phyloP scores from a whole-genome alignment of 768 basidiomycete genomes.

The Thelephora ganbajun region DNA sequence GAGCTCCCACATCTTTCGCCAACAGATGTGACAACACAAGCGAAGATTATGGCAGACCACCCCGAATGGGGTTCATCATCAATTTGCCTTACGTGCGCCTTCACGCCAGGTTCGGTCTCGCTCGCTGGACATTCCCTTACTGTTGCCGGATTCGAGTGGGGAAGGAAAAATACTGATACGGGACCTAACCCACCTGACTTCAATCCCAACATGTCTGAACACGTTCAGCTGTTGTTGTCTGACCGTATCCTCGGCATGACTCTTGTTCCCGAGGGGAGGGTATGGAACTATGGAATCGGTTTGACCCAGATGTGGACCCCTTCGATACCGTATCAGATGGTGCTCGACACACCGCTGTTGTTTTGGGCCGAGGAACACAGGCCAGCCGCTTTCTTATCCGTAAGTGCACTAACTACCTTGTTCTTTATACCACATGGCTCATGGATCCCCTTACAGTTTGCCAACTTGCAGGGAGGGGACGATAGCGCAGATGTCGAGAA shows the following conservation, averaged over 20 bases:
- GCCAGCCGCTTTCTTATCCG: constrained; percentile 86
- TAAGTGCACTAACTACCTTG: constrained; percentile 23
- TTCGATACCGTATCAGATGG: constrained; percentile 67
- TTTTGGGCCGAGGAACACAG: constrained; percentile 97
- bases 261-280: constrained; percentile 81
- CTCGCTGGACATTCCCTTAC: constrained; percentile 85
- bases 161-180: constrained; percentile 81
- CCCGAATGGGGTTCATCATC: constrained; percentile 90
- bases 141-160: constrained; percentile 95
- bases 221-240: constrained; percentile 83
- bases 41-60: constrained; percentile 94
- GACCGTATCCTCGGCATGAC: constrained; percentile 96
- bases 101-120: constrained; percentile 96
- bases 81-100: constrained; percentile 87
- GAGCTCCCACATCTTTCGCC: constrained; percentile 90
- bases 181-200: constrained; percentile 79
- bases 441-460: constrained; percentile 41
- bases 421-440: constrained; percentile 1
- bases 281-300: constrained; percentile 96
- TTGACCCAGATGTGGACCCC: constrained; percentile 86
- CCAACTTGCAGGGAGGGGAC: constrained; percentile 78
- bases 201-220: constrained; percentile 98
- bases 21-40: constrained; percentile 85
- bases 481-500: constrained; percentile 95
- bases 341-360: constrained; percentile 79